These are phyloP conservation scores for Allium cepa DNA, from an alignment of 106 monocot species.

Conservation along the genomic window DNA sequence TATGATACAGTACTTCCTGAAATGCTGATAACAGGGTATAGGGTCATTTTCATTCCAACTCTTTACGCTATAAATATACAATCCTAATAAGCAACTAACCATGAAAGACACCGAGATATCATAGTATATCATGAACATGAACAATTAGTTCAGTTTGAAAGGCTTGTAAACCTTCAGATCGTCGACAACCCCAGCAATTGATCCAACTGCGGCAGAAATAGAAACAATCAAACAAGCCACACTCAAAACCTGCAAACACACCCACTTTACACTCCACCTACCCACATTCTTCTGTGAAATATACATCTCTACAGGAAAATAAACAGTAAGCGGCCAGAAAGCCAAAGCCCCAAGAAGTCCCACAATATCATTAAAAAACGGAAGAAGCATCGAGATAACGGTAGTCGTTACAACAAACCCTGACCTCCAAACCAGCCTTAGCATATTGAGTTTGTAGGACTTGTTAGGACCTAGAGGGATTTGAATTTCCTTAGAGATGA, in stretches of 20 bases:
- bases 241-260: constrained; percentile 62
- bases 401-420: constrained; percentile 55
- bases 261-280: constrained; percentile 59
- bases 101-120: neutral
- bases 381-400: constrained; percentile 68
- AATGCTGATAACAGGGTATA: neutral
- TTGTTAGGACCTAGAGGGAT: neutral
- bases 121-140: neutral
- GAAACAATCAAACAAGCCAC: constrained; percentile 46
- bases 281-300: constrained; percentile 52
- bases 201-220: constrained; percentile 42
- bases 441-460: constrained; percentile 38
- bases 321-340: constrained; percentile 84
- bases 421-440: constrained; percentile 54
- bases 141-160: constrained; percentile 42
- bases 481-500: constrained; percentile 28
- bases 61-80: neutral
- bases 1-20: neutral
- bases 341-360: constrained; percentile 68
- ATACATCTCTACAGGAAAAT: constrained; percentile 84
- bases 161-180: constrained; percentile 63
- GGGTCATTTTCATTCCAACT: no score
- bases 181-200: constrained; percentile 42
- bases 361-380: constrained; percentile 81
- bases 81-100: neutral